Conservation (phyloP, 1,139 yeast species). For the Blastobotrys ciferrii region DNA sequence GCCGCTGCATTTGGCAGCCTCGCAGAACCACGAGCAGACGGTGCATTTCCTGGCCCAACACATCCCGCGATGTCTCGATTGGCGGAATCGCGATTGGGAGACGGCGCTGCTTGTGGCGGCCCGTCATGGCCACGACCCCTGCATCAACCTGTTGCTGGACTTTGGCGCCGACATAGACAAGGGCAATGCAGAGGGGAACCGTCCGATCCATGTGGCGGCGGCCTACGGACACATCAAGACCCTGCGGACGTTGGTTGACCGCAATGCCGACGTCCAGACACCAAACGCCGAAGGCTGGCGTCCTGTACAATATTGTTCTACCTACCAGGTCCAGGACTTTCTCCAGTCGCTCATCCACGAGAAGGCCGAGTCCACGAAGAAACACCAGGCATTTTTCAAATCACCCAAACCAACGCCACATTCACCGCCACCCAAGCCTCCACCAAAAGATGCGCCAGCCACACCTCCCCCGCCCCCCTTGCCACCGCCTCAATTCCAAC, state of each 20-base stretch:
- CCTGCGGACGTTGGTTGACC: conserved; percentile 54
- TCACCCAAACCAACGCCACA: conserved; percentile 9
- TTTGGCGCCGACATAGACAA: conserved; percentile 74
- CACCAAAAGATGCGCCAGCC: conserved; percentile 10
- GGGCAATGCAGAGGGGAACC: conserved; percentile 55
- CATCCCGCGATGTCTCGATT: conserved; percentile 66
- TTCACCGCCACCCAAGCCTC: conserved; percentile 11
- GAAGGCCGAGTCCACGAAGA: conserved; percentile 16
- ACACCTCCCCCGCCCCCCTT: conserved; percentile 13
- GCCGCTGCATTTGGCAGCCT: conserved; percentile 72
- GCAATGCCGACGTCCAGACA: conserved; percentile 48
- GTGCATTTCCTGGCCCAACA: conserved; percentile 79
- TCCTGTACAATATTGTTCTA: conserved; percentile 48
- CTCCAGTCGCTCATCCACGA: conserved; percentile 36
- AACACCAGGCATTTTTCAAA: conserved; percentile 21
- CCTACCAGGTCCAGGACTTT: conserved; percentile 38
- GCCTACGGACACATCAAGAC: conserved; percentile 72
- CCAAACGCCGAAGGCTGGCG: conserved; percentile 66
- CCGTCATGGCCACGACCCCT: conserved; percentile 62
- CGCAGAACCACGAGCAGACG: conserved; percentile 72
- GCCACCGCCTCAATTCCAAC: conserved; percentile 6
- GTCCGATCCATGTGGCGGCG: conserved; percentile 77
- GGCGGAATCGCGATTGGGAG: conserved; percentile 51
- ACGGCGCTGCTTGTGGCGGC: conserved; percentile 74
- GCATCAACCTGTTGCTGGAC: conserved; percentile 67